phyloP scores from a whole-genome alignment of 371 early-diverging fungal genomes.

The Coelomomyces lativittatus region DNA sequence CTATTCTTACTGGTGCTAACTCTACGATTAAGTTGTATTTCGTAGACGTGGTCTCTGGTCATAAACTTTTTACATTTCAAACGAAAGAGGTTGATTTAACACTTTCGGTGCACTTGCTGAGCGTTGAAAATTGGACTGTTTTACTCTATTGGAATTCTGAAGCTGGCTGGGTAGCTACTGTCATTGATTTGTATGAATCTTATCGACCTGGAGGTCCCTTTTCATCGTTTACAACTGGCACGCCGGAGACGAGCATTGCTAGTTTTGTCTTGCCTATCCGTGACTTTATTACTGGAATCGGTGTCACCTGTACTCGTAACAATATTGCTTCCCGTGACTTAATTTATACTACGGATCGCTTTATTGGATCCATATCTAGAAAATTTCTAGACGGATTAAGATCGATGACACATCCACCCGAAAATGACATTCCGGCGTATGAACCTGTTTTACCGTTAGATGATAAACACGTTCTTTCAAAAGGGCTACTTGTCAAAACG shows the following conservation, averaged over 20 bases:
- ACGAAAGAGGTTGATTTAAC: constrained; percentile 41
- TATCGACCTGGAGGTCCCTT: too few relatives aligned
- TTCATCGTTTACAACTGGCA: too few relatives aligned
- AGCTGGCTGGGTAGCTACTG: constrained; percentile 6
- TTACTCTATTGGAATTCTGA: constrained; percentile 52
- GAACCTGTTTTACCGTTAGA: constrained; percentile 29
- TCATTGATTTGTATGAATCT: constrained; percentile 74
- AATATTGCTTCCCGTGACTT: constrained; percentile 74
- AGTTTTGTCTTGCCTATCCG: constrained; percentile 55
- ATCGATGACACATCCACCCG: constrained; percentile 36
- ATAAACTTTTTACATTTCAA: constrained; percentile 47
- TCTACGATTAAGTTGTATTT: constrained; percentile 40
- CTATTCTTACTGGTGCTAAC: constrained; percentile 29
- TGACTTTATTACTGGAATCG: constrained; percentile 27
- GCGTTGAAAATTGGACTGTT: constrained; percentile 73
- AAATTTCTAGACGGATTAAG: constrained; percentile 70
- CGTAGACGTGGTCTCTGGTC: constrained; percentile 69
- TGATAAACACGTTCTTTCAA: not conserved
- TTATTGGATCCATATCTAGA: constrained; percentile 56
- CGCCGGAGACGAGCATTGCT: too few relatives aligned
- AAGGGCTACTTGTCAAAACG: not conserved
- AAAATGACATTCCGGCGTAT: constrained; percentile 66
- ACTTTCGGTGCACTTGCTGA: constrained; percentile 40
- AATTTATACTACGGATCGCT: constrained; percentile 44
- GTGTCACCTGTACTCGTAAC: constrained; percentile 60